Base-by-base conservation (phyloP, 305 asterid species). In the Solanum hybrid region DNA sequence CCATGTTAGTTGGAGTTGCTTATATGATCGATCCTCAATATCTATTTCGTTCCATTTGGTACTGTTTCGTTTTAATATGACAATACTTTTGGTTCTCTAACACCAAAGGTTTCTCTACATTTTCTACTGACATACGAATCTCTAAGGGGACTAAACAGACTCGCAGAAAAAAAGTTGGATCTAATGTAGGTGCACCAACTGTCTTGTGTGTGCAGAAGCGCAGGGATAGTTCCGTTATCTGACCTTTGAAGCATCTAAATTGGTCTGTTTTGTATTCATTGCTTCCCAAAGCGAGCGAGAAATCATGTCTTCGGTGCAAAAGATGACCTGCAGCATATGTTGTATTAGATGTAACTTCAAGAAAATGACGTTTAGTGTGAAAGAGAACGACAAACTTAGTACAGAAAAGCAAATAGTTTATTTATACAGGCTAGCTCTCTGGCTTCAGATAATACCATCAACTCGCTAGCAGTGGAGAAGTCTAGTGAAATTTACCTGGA, bases 271-370 rank as follows among this genome's bases (percentile, higher is more conserved):
- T 22, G 98, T 92, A 85, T 95, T 97, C 91, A 97, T 89, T 78
- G 99, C 99, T 90, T 97, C 97, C 99, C 98, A 97, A 76, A 97
- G 95, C 4, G 98, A 91, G 89, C 92, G 90, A 84, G 90, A 90
- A 35, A 97, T 91, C 99, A 97, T 97, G 89, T 96, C 97, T 92
- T 96, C 94, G 3, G 99, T 96, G 90, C 99, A 97, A 80, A 94
- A 92, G 26, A 95, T 92, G 91, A 97, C 64, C 99, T 97, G 95
- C 94, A 92, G 75, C 3, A 86, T 22, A 56, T 88, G 40, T 14
- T 60, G 16, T 35, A 80, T 69, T 35, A 73, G 17, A 26, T 60
- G 72, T 10, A 84, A 84, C 27, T 84, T 46, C 29, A 5, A 79
- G 56, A 27, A 6, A 36, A 40, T 14, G 20, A 46, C 17, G 2